Evolutionary conservation across 2,329 filamentous ascomycete genomes (phyloP).

Genomic region (Tothia fuscella): DNA sequence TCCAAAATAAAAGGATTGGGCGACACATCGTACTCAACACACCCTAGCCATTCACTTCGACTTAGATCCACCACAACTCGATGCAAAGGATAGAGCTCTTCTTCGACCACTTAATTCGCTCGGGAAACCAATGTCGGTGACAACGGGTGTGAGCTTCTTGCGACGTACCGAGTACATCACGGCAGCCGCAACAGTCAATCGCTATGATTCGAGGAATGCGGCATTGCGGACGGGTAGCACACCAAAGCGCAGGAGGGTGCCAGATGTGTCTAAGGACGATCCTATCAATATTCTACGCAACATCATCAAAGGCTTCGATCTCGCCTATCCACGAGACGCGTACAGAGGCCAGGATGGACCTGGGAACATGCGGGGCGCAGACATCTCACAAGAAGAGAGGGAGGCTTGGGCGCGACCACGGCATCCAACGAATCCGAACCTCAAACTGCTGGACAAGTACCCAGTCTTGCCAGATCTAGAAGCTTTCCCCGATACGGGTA

Average conservation of each 20-base stretch:
- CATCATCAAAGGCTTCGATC: constrained; percentile 51
- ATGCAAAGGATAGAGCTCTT: constrained; percentile 74
- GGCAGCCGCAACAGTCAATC: constrained; percentile 22
- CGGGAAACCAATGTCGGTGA: constrained; percentile 67
- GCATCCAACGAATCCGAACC: constrained; percentile 45
- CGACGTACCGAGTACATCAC: constrained; percentile 94
- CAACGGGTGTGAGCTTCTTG: constrained; percentile 79
- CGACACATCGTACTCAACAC: constrained; percentile 12
- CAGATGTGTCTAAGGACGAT: constrained; percentile 39
- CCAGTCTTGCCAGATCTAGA: constrained; percentile 50
- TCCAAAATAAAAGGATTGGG: constrained; percentile 12
- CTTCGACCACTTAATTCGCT: constrained; percentile 74
- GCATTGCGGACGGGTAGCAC: constrained; percentile 27
- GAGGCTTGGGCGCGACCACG: constrained; percentile 48
- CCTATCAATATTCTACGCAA: constrained; percentile 48
- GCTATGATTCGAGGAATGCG: not conserved
- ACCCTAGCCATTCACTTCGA: constrained; percentile 67
- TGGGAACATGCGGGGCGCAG: constrained; percentile 38
- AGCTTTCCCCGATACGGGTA: constrained; percentile 45
- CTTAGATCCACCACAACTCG: constrained; percentile 55
- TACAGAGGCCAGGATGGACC: constrained; percentile 55
- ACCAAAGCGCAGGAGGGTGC: constrained; percentile 22
- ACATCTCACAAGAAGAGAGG: constrained; percentile 40
- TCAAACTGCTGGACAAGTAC: constrained; percentile 48
- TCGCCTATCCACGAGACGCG: constrained; percentile 51